Evolutionary conservation across 2,329 filamentous ascomycete species (phyloP).

Genomic region (Botrytis aclada): DNA sequence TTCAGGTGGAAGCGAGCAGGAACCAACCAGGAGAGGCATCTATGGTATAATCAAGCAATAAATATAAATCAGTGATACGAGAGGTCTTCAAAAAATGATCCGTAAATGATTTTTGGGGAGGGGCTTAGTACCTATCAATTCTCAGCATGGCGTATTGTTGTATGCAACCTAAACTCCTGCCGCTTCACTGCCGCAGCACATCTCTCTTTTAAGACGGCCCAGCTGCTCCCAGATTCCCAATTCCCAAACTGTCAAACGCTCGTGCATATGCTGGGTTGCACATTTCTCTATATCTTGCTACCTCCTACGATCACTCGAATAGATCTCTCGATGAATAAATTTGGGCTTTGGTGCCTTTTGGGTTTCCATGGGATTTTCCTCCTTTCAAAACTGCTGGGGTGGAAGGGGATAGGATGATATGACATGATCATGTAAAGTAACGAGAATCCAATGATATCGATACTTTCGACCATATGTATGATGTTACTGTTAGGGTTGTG

Average conservation of each 20-base stretch:
- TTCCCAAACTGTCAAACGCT: slow-evolving; percentile 14
- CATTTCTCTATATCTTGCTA: not conserved
- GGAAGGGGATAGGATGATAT: not conserved
- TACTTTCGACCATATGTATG: not conserved
- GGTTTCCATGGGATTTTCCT: not conserved
- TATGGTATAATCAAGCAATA: not conserved
- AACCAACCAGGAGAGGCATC: not conserved
- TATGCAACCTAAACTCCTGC: slow-evolving; percentile 11
- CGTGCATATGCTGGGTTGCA: slow-evolving; percentile 14
- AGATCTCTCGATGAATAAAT: not conserved
- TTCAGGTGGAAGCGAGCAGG: slow-evolving; percentile 4
- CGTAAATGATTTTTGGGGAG: not conserved
- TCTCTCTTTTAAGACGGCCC: not conserved
- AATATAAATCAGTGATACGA: not conserved
- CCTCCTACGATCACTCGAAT: not conserved
- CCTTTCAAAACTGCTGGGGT: not conserved
- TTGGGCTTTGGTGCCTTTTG: slow-evolving; percentile 9
- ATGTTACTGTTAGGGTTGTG: too few relatives aligned
- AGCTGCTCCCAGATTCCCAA: slow-evolving; percentile 10
- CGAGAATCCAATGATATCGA: not conserved
- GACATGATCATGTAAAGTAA: not conserved
- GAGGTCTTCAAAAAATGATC: not conserved
- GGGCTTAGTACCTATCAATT: not conserved
- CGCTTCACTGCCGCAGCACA: slow-evolving; percentile 13
- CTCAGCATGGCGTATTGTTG: not conserved